phyloP scores from a whole-genome alignment of 2,329 filamentous ascomycete genomes.

The Ophiocordyceps sinensis region DNA sequence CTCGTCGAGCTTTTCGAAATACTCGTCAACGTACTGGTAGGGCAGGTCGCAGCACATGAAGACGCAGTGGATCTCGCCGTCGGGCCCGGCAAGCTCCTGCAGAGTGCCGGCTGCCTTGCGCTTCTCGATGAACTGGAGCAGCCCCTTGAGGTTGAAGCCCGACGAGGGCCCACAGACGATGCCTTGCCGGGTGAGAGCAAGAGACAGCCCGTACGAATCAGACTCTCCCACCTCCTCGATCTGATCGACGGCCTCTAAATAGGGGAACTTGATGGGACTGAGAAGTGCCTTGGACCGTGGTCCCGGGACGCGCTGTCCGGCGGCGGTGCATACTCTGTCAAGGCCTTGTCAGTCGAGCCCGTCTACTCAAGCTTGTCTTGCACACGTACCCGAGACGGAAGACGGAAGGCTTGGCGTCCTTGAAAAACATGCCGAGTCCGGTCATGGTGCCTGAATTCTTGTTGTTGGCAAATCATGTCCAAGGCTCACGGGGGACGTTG shows the following conservation, averaged over 20 bases:
- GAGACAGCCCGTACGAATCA: constrained; percentile 36
- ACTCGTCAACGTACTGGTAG: constrained; percentile 47
- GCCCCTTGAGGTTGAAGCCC: constrained; percentile 40
- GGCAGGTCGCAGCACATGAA: constrained; percentile 50
- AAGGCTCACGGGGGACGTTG: too few relatives aligned
- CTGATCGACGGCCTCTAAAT: constrained; percentile 37
- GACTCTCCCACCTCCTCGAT: constrained; percentile 41
- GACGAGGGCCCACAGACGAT: constrained; percentile 47
- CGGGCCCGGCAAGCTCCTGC: constrained; percentile 24
- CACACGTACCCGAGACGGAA: constrained; percentile 15
- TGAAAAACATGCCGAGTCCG: constrained; percentile 35
- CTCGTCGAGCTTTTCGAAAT: constrained; percentile 39
- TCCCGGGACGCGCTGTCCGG: constrained; percentile 43
- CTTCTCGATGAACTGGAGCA: constrained; percentile 34
- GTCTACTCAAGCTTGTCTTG: neutral
- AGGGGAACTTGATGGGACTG: constrained; percentile 39
- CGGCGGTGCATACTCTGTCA: constrained; percentile 37
- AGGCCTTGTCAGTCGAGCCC: neutral
- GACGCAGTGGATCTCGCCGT: constrained; percentile 35
- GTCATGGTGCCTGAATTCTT: constrained; percentile 19
- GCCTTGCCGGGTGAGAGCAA: constrained; percentile 40
- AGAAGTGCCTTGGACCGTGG: constrained; percentile 38
- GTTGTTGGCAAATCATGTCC: neutral
- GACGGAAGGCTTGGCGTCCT: constrained; percentile 32
- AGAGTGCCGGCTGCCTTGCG: constrained; percentile 30